phyloP scores from a whole-genome alignment of 169 alveolate species.

The Pseudocohnilembus persalinus region DNA sequence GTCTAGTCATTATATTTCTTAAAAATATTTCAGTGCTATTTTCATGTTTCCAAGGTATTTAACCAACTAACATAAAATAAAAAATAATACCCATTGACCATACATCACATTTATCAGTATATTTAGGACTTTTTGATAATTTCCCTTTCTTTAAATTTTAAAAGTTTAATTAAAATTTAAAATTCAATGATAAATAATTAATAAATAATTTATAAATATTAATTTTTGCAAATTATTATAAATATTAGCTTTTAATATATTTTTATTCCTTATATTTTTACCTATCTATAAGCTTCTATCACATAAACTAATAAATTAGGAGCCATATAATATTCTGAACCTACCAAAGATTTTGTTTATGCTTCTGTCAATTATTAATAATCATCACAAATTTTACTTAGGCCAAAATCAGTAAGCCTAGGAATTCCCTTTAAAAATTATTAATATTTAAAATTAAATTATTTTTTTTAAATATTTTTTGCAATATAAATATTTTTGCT shows the following conservation, averaged over 20 bases:
- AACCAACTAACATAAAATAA: not conserved
- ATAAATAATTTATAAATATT: too few species aligned
- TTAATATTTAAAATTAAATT: too few species aligned
- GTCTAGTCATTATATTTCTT: not conserved
- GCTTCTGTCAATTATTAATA: not conserved
- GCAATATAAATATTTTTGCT: too few species aligned
- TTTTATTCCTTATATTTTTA: too few species aligned
- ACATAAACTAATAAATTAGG: not conserved
- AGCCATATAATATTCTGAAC: not conserved
- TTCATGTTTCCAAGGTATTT: not conserved
- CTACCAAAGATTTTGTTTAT: not conserved
- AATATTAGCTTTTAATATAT: too few species aligned
- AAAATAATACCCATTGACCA: not conserved
- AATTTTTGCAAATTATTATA: not conserved
- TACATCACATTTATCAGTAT: not conserved
- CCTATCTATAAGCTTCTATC: not conserved
- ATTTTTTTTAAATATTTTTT: too few species aligned
- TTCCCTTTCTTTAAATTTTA: too few species aligned
- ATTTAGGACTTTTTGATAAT: not conserved
- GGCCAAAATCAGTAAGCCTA: not conserved
- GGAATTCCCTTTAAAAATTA: not conserved
- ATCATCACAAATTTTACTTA: not conserved
- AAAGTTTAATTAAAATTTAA: too few species aligned
- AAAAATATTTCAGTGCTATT: not conserved
- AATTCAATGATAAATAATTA: too few species aligned